Conservation (phyloP, 2,329 filamentous ascomycete genomes). For the Didymella glomerata region DNA sequence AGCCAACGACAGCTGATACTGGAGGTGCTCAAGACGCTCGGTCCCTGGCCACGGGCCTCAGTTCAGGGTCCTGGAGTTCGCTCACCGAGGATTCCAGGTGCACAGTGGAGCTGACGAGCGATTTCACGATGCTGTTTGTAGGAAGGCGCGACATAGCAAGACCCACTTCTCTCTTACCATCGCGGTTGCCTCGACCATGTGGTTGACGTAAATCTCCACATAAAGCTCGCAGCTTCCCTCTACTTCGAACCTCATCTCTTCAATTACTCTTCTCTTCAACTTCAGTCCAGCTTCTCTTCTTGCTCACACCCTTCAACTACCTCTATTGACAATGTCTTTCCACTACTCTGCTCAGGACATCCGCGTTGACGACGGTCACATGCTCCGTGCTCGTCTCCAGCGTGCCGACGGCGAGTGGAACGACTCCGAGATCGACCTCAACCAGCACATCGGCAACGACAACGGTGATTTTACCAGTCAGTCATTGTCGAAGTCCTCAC, state of each 20-base stretch:
- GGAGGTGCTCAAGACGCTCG: background rate
- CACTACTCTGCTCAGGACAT: slow-evolving; percentile 59
- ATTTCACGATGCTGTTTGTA: slow-evolving; percentile 19
- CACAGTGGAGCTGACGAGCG: slow-evolving; percentile 20
- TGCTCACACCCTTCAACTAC: background rate
- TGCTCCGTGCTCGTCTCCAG: slow-evolving; percentile 57
- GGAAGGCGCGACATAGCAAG: slow-evolving; percentile 6
- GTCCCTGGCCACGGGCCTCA: slow-evolving; percentile 11
- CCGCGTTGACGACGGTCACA: slow-evolving; percentile 60
- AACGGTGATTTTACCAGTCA: slow-evolving; percentile 50
- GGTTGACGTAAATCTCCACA: slow-evolving; percentile 16
- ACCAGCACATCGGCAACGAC: slow-evolving; percentile 61
- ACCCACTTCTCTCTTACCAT: slow-evolving; percentile 20
- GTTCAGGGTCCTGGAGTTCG: slow-evolving; percentile 7
- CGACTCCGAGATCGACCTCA: slow-evolving; percentile 60
- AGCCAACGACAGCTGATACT: slow-evolving; percentile 5
- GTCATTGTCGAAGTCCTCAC: background rate
- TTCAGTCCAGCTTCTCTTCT: background rate
- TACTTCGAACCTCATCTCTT: slow-evolving; percentile 8
- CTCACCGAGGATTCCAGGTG: slow-evolving; percentile 14
- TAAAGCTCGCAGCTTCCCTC: slow-evolving; percentile 15
- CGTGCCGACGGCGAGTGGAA: slow-evolving; percentile 55
- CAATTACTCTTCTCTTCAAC: slow-evolving; percentile 5
- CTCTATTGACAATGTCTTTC: slow-evolving; percentile 52
- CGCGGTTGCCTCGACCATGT: slow-evolving; percentile 10